Percentiles rank a stretch among this genome's conserved stretches.
Conservation (phyloP, 352 stramenopile species). For the Globisporangium parvum region DNA sequence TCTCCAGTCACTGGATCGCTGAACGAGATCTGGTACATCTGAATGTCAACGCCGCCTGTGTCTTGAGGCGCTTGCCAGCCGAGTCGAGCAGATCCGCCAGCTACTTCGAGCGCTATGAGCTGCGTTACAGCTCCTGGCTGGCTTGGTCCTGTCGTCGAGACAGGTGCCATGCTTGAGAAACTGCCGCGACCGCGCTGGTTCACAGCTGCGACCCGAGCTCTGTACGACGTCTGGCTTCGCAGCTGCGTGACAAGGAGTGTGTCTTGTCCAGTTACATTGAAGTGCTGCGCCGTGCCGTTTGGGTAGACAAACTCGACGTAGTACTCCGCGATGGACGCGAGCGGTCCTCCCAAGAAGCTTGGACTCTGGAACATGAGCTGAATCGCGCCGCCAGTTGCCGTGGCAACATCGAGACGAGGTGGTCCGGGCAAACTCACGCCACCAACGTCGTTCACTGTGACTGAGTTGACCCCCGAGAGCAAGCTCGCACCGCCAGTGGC, state of each 20-base stretch:
- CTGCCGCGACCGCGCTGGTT: conserved; percentile 23
- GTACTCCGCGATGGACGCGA: conserved; percentile 13
- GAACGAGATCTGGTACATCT: conserved; percentile 19
- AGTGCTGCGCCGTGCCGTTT: background rate
- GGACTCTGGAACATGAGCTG: conserved; percentile 16
- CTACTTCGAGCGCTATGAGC: conserved; percentile 10
- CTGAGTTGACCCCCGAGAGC: conserved; percentile 8
- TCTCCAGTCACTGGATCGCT: conserved; percentile 5
- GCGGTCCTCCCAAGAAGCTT: conserved; percentile 20
- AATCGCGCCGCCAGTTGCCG: conserved; percentile 26
- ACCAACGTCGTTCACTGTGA: conserved; percentile 31
- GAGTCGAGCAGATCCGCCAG: conserved; percentile 22
- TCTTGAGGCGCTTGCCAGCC: conserved; percentile 26
- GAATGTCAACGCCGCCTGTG: conserved; percentile 24
- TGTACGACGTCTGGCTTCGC: conserved; percentile 21
- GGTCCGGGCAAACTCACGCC: conserved; percentile 33
- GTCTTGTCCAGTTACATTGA: background rate
- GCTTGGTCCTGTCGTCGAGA: conserved; percentile 20
- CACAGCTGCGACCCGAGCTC: conserved; percentile 13
- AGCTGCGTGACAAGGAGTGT: conserved; percentile 16
- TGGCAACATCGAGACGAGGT: conserved; percentile 5
- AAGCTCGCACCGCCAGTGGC: conserved; percentile 20
- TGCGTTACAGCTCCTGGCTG: conserved; percentile 16
- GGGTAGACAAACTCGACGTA: conserved; percentile 5
- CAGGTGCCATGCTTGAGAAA: conserved; percentile 12